Conservation (phyloP, 1,284 basidiomycete genomes). For the Puccinia hordei region DNA sequence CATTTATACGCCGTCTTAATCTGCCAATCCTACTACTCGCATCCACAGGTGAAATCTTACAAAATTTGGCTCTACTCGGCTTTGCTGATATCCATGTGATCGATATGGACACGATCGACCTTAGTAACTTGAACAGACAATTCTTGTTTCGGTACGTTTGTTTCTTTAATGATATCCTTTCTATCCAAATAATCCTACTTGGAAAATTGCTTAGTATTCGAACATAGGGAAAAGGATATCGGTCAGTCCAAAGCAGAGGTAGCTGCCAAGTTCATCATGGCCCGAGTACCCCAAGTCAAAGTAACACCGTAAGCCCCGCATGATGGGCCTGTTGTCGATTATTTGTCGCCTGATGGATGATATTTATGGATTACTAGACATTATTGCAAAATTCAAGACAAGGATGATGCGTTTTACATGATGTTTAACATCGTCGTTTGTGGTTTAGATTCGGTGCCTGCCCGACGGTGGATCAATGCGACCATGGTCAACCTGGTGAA, state of each 20-base stretch:
- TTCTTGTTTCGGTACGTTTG: slow-evolving; percentile 91
- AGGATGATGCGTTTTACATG: slow-evolving; percentile 91
- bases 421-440: slow-evolving; percentile 96
- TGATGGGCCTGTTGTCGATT: not conserved
- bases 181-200: not conserved
- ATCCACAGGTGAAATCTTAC: slow-evolving; percentile 33
- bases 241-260: slow-evolving; percentile 90
- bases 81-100: slow-evolving; percentile 99
- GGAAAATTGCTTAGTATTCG: not conserved
- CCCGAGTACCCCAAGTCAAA: slow-evolving; percentile 84
- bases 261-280: slow-evolving; percentile 94
- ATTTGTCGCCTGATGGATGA: slow-evolving; percentile 9
- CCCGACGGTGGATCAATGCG: slow-evolving; percentile 97
- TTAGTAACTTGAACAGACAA: slow-evolving; percentile 97
- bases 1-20: not conserved
- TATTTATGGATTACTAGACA: slow-evolving; percentile 65
- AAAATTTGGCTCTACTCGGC: slow-evolving; percentile 65
- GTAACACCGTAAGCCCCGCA: slow-evolving; percentile 80
- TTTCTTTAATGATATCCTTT: not conserved
- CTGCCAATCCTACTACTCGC: slow-evolving; percentile 78
- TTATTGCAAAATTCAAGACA: slow-evolving; percentile 97
- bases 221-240: slow-evolving; percentile 77
- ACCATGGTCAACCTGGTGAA: slow-evolving; percentile 94
- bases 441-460: slow-evolving; percentile 95
- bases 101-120: slow-evolving; percentile 99